Evolutionary conservation across 2,329 filamentous ascomycete species (phyloP), one percentile per base, ranked within the genome.

Genomic region (Neofusicoccum sp.): DNA sequence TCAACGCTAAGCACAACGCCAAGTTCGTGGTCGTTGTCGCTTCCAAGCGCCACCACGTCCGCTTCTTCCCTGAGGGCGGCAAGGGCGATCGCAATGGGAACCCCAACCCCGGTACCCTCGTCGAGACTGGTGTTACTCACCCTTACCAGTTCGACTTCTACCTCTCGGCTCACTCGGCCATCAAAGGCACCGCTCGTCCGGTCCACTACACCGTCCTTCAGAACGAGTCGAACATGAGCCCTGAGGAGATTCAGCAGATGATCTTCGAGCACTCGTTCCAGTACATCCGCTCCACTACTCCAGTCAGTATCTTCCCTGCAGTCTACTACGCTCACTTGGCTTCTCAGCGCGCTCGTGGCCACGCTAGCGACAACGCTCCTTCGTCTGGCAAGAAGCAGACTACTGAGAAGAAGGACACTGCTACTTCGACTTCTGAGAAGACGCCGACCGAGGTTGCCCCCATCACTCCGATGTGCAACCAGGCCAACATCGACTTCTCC

Each of bases 281-380:
- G 62, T 99, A 97, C 72, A 89, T 90, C 62, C 87, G 95, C 14
- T 95, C 93, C 0, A 98, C 93, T 0, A 98, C 94, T 0, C 92
- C 95, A 0, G 93, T 99, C 0, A 97, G 93, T 0, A 78, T 95
- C 0, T 91, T 85, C 67, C 95, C 95, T 0, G 93, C 95, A 0
- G 89, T 98, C 0, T 99, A 99, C 83, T 99, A 99, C 69, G 93
- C 96, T 0, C 95, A 99, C 77, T 78, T 99, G 66, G 93, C 93
- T 37, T 89, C 92, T 7, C 87, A 87, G 64, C 91, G 95, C 56
- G 92, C 91, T 22, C 87, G 88, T 61, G 82, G 87, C 3, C 95
- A 99, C 67, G 52, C 56, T 11, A 31, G 34, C 7, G 54, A 63
- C 36, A 48, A 60, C 22, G 33, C 28, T 50, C 44, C 33, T 29